phyloP scores from a whole-genome alignment of 345 rosid species.

The Laguncularia racemosa region DNA sequence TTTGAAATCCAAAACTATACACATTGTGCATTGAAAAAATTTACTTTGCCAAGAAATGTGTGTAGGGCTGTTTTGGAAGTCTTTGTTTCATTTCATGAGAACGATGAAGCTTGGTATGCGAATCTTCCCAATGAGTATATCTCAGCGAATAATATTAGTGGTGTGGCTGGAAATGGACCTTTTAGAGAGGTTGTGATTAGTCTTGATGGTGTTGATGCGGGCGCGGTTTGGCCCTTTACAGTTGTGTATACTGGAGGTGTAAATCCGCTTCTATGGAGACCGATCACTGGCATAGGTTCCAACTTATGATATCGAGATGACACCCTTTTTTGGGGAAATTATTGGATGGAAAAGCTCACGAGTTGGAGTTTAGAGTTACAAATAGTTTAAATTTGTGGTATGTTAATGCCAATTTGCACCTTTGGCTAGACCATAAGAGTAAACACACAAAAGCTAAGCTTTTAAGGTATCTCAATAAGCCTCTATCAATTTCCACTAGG shows the following conservation, averaged over 20 bases:
- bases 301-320: conserved; percentile 71
- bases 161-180: conserved; percentile 2
- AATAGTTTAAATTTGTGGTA: conserved; percentile 82
- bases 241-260: conserved; percentile 78
- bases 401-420: conserved; percentile 81
- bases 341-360: conserved; percentile 60
- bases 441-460: conserved; percentile 47
- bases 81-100: conserved; percentile 16
- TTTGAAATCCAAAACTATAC: conserved; percentile 6
- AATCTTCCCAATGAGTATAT: conserved; percentile 3
- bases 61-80: conserved; percentile 15
- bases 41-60: conserved; percentile 12
- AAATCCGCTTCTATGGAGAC: conserved; percentile 81
- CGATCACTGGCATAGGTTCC: conserved; percentile 77
- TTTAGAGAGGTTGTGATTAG: conserved; percentile 18
- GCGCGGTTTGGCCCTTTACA: conserved; percentile 83
- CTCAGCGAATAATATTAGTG: neutral
- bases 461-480: conserved; percentile 24
- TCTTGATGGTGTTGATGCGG: conserved; percentile 24
- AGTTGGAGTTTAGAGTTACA: conserved; percentile 53
- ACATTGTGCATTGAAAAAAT: neutral
- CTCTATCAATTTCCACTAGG: conserved; percentile 24
- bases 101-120: conserved; percentile 16
- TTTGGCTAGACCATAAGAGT: conserved; percentile 57
- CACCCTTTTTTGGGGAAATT: conserved; percentile 56